phyloP scores from a whole-genome alignment of 2,329 filamentous ascomycete species.

The Trichoderma simmonsii region DNA sequence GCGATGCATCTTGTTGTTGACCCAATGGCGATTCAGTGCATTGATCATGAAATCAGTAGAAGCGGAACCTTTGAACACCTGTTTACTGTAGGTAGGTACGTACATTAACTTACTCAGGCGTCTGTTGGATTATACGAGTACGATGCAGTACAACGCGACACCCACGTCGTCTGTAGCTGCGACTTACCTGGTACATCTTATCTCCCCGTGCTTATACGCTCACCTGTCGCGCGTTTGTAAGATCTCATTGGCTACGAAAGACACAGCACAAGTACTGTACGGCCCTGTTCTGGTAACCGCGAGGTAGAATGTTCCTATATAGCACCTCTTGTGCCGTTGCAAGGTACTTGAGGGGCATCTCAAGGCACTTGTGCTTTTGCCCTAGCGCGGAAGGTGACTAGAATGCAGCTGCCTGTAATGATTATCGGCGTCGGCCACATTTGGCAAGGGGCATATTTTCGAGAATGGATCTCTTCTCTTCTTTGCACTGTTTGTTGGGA shows the following conservation, averaged over 20 bases:
- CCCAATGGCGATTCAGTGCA: not conserved
- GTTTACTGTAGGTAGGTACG: not conserved
- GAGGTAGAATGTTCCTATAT: not conserved
- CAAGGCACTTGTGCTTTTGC: not conserved
- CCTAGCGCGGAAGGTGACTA: conserved; percentile 9
- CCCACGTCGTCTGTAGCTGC: not conserved
- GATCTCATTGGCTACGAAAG: not conserved
- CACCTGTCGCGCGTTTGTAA: not conserved
- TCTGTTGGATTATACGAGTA: not conserved
- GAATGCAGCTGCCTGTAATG: conserved; percentile 10
- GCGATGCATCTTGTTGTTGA: not conserved
- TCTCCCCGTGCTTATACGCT: not conserved
- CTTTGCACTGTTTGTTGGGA: not conserved
- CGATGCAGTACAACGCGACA: not conserved
- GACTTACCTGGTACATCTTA: not conserved
- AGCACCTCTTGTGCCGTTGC: not conserved
- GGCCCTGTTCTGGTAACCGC: not conserved
- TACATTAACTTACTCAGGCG: not conserved
- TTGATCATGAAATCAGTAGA: not conserved
- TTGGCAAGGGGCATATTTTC: not conserved
- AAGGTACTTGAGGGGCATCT: not conserved
- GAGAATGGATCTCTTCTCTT: not conserved
- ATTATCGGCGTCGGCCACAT: not conserved
- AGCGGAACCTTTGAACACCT: not conserved
- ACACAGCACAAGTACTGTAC: not conserved